A percentile compares a stretch with the other conserved stretches of the same genome.
Evolutionary conservation across 75 land plant genomes (phyloP).

Genomic region (Larix kaempferi): DNA sequence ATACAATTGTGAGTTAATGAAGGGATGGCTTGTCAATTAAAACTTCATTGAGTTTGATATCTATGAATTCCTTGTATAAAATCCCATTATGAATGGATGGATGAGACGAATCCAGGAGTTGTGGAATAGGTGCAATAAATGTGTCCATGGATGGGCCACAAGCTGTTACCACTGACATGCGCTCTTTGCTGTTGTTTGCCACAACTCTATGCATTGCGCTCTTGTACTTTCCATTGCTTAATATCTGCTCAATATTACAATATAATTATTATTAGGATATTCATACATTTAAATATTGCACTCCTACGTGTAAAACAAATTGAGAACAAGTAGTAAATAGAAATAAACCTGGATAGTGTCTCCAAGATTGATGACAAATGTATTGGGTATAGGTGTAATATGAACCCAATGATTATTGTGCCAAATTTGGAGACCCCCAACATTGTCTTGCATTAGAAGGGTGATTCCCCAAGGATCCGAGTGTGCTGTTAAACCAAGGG

Average conservation of each 20-base stretch:
- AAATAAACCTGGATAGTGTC: constrained; percentile 29
- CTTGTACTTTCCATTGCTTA: constrained; percentile 80
- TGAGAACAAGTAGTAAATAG: too few species aligned
- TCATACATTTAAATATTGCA: too few species aligned
- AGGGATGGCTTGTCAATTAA: neutral
- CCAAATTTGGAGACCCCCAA: constrained; percentile 29
- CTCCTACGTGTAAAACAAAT: too few species aligned
- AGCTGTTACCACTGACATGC: constrained; percentile 50
- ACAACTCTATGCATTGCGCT: constrained; percentile 68
- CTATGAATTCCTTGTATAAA: constrained; percentile 51
- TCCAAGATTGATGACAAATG: constrained; percentile 28
- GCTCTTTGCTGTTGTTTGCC: constrained; percentile 33
- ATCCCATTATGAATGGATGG: constrained; percentile 32
- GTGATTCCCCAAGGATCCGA: constrained; percentile 34
- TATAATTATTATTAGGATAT: too few species aligned
- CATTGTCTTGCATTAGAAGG: constrained; percentile 31
- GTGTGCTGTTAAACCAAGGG: constrained; percentile 42
- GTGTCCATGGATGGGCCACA: constrained; percentile 51
- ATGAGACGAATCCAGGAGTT: constrained; percentile 21
- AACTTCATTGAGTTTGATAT: neutral
- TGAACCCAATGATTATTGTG: constrained; percentile 17
- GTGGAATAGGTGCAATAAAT: constrained; percentile 37
- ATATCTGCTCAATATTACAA: constrained; percentile 26
- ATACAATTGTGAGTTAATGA: too few species aligned
- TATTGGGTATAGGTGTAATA: constrained; percentile 15